These are phyloP conservation scores for Chlorella vulgaris DNA, from an alignment of 139 green algal species.

Conservation along the genomic window DNA sequence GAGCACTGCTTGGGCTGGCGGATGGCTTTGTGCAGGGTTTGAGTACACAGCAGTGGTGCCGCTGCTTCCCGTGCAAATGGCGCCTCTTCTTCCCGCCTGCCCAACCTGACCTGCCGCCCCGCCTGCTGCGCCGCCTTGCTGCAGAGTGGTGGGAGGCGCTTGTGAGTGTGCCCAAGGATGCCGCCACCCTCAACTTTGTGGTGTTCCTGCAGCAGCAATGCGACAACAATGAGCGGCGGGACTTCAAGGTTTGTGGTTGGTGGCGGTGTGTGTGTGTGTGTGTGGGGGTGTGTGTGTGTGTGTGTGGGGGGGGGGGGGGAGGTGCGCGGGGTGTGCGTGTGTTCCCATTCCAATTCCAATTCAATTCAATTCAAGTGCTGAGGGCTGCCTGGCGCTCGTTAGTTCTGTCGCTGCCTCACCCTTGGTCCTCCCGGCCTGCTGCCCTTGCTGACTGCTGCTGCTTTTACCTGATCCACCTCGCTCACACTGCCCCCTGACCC, in stretches of 20 bases:
- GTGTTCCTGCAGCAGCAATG: constrained; percentile 75
- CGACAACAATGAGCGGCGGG: constrained; percentile 80
- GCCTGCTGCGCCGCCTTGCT: too few species aligned
- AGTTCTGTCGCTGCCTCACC: not conserved
- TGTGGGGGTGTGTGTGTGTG: too few species aligned
- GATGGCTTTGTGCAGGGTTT: too few species aligned
- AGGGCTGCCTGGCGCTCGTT: not conserved
- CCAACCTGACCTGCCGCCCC: too few species aligned
- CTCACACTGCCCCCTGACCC: too few species aligned
- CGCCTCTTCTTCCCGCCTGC: too few species aligned
- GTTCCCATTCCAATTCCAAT: too few species aligned
- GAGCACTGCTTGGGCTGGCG: too few species aligned
- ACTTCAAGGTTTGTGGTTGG: constrained; percentile 46
- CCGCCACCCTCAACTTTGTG: constrained; percentile 74
- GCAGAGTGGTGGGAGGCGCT: constrained; percentile 65
- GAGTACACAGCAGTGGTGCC: too few species aligned
- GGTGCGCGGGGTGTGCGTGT: not conserved
- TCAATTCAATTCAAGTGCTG: too few species aligned
- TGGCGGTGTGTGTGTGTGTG: not conserved
- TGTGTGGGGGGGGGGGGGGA: too few species aligned
- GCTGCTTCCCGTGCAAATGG: not conserved
- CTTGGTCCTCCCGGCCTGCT: not conserved
- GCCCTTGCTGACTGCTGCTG: not conserved
- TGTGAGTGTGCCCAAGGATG: constrained; percentile 58
- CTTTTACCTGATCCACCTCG: not conserved